Evolutionary conservation across 129 eudicot genomes (phyloP).

Genomic region (Arctium minus): DNA sequence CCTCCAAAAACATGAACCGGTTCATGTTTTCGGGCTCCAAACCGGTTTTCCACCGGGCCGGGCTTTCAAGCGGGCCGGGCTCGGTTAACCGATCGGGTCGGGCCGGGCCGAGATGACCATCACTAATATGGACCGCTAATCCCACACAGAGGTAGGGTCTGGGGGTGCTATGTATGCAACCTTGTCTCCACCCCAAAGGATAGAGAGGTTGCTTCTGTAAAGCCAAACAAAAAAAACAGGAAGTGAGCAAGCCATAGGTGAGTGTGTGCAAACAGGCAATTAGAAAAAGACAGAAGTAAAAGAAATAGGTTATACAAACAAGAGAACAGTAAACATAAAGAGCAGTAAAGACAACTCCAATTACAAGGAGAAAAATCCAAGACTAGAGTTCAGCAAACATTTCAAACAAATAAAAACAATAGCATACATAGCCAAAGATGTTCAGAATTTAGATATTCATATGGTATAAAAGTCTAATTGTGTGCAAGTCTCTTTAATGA

Average conservation of each 20-base stretch:
- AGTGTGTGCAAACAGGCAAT: neutral
- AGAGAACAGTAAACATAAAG: neutral
- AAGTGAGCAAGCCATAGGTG: too few species aligned
- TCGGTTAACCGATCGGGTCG: too few species aligned
- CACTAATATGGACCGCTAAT: neutral
- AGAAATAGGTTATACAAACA: neutral
- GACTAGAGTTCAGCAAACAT: neutral
- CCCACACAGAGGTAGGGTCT: neutral
- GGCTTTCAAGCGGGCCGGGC: too few species aligned
- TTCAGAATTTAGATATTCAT: neutral
- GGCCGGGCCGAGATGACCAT: too few species aligned
- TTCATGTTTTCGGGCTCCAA: too few species aligned
- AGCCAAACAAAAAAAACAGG: too few species aligned
- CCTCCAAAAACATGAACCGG: too few species aligned
- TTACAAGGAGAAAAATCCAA: neutral
- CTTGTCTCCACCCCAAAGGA: too few species aligned
- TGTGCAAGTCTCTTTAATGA: too few species aligned
- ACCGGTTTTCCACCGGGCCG: too few species aligned
- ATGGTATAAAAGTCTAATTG: neutral
- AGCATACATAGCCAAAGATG: neutral
- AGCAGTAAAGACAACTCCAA: neutral
- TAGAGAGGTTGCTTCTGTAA: too few species aligned
- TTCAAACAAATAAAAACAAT: neutral
- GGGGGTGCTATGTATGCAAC: too few species aligned
- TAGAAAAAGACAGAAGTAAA: neutral